These are phyloP conservation scores for Taphrina confusa DNA, from an alignment of 1,139 yeast species.

Conservation along the genomic window DNA sequence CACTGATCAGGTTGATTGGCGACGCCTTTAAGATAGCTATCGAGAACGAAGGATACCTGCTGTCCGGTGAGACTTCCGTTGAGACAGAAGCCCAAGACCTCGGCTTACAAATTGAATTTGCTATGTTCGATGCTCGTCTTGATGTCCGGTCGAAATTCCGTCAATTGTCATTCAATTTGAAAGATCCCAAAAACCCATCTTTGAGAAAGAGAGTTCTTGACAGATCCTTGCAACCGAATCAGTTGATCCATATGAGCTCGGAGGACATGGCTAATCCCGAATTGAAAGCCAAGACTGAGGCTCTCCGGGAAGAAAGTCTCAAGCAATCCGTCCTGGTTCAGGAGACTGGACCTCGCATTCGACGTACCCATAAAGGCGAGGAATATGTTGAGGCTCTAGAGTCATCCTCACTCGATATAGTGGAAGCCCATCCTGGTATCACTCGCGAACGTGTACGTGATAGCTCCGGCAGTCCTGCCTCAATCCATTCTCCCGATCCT, in stretches of 20 bases:
- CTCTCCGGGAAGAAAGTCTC: constrained; percentile 68
- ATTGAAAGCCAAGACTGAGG: constrained; percentile 66
- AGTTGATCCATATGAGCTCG: constrained; percentile 60
- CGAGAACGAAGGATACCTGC: constrained; percentile 47
- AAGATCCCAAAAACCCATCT: constrained; percentile 55
- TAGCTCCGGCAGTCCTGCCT: background rate
- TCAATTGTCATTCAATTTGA: constrained; percentile 57
- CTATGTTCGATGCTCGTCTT: constrained; percentile 49
- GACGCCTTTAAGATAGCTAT: constrained; percentile 23
- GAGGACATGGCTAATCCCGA: constrained; percentile 74
- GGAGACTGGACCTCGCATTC: constrained; percentile 60
- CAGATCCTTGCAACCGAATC: constrained; percentile 53
- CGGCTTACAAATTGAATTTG: constrained; percentile 50
- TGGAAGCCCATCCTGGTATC: background rate
- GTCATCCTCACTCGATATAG: background rate
- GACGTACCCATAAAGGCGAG: constrained; percentile 85
- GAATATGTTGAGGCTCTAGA: constrained; percentile 59
- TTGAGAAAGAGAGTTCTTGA: constrained; percentile 54
- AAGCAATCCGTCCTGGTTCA: constrained; percentile 59
- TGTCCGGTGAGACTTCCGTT: constrained; percentile 51
- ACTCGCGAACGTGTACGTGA: background rate
- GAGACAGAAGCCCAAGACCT: constrained; percentile 48
- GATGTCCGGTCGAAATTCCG: constrained; percentile 53
- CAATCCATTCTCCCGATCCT: constrained; percentile 10
- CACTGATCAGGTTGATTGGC: constrained; percentile 11